Base-by-base conservation (phyloP, 2,329 filamentous ascomycete genomes). In the Cylindrodendrum hubeiense region DNA sequence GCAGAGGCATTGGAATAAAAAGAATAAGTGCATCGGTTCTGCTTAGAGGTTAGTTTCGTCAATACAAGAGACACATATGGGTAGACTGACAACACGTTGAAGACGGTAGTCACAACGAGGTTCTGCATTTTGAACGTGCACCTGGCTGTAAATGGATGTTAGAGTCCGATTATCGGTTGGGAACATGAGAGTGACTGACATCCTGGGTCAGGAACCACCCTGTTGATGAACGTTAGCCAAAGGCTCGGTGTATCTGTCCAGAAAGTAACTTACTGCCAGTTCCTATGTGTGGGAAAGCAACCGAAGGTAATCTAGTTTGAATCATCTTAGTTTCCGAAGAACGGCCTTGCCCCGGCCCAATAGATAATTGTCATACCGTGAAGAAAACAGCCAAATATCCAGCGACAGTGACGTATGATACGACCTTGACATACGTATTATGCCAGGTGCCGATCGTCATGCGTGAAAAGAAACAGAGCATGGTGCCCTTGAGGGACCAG, bases 401-500 rank as follows among this genome's bases (percentile, higher is more conserved):
- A 67, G 0, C 67, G 2, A 0, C 28, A 54, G 0, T 60, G 65
- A 3, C 44, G 52, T 0, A 61, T 19, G 52, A 69, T 4, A 65
- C 65, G 3, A 33, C 51, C 51, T 69, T 74, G 13, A 74, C 66
- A 19, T 74, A 70, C 1, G 71, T n/a, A 1, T 67, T 67, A 24
- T 75, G 69, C 69, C 71, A 76, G 0, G 71, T 63, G 2, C 74
- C 75, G 0, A 74, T 76, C 0, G 76, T 76, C 65, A 77, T 72
- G 3, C 71, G 68, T 4, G 68, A 71, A 10, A 76, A 77, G 62
- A 78, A 78, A 5, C 68, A 75, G 4, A 78, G 33, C 68, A 78
- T 66, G 0, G 70, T 76, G 5, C 73, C 75, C 39, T 78, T 78
- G 3, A 78, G 66, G 4, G 64, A 76, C 79, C 79, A 82, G 8